Percentiles rank a stretch among this genome's conserved stretches.
Conservation (phyloP, 768 basidiomycete species). For the Ramaria rubella region DNA sequence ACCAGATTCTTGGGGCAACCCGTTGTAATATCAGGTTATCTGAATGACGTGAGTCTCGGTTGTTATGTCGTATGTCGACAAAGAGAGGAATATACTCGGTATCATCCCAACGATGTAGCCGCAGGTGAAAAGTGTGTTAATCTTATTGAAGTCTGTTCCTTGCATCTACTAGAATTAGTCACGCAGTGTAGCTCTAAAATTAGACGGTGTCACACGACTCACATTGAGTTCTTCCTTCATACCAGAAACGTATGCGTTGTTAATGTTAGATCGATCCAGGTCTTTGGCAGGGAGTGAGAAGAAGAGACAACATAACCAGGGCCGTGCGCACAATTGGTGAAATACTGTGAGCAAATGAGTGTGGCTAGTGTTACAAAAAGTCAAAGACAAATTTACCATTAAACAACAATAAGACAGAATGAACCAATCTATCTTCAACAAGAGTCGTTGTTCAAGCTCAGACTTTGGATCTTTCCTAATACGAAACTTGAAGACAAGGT, state of each 20-base stretch:
- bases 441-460: conserved; percentile 41
- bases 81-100: conserved; percentile 38
- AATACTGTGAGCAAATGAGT: conserved; percentile 39
- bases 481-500: background rate
- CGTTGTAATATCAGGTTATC: conserved; percentile 64
- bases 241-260: conserved; percentile 73
- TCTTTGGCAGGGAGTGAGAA: conserved; percentile 31
- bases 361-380: background rate
- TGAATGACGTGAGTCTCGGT: conserved; percentile 17
- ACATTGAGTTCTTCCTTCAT: conserved; percentile 61
- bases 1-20: conserved; percentile 57
- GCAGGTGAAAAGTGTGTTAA: conserved; percentile 66
- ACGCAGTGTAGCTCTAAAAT: background rate
- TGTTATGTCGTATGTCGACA: background rate
- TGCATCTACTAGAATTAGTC: conserved; percentile 32
- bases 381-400: conserved; percentile 36
- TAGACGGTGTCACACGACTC: background rate
- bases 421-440: conserved; percentile 59
- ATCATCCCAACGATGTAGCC: conserved; percentile 74
- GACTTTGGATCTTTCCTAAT: conserved; percentile 24
- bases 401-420: conserved; percentile 67
- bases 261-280: conserved; percentile 60
- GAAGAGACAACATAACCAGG: background rate
- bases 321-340: conserved; percentile 48
- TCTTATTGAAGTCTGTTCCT: conserved; percentile 60